Percentiles rank a stretch among this genome's conserved stretches.
Conservation (phyloP, 768 basidiomycete species). For the Rhizopogon rudus region DNA sequence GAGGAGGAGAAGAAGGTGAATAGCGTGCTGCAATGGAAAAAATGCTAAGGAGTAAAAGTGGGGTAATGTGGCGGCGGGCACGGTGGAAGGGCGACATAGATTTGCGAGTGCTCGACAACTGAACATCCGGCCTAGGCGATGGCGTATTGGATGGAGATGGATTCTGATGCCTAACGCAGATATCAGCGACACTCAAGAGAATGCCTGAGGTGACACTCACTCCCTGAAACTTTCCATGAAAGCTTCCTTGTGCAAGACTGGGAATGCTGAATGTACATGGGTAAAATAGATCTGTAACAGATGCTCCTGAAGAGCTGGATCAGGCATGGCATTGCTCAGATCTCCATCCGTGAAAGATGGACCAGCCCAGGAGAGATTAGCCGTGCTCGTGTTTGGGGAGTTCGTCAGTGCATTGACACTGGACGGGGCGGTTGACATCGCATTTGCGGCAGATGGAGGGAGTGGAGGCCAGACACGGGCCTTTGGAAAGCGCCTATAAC, state of each 20-base stretch:
- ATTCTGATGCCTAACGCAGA: constrained; percentile 18
- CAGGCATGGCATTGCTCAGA: constrained; percentile 47
- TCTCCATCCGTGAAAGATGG: constrained; percentile 29
- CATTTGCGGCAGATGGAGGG: constrained; percentile 21
- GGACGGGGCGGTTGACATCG: constrained; percentile 10
- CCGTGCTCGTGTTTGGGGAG: constrained; percentile 2
- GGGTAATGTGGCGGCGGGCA: constrained; percentile 45
- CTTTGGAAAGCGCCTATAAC: constrained; percentile 73
- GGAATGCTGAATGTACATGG: constrained; percentile 76
- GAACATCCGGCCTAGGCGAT: constrained; percentile 20
- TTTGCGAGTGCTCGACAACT: constrained; percentile 9
- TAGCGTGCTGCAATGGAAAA: constrained; percentile 80
- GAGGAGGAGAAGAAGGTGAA: constrained; percentile 26
- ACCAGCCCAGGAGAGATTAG: constrained; percentile 12
- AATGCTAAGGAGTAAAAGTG: constrained; percentile 76
- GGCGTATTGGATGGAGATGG: constrained; percentile 25
- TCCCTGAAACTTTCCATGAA: constrained; percentile 57
- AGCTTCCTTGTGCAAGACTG: constrained; percentile 65
- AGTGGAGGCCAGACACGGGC: constrained; percentile 86
- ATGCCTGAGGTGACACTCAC: constrained; percentile 19
- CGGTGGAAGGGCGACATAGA: constrained; percentile 34
- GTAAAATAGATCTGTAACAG: constrained; percentile 76
- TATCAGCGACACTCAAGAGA: neutral
- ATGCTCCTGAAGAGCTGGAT: constrained; percentile 53
- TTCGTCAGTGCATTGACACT: constrained; percentile 3